Evolutionary conservation across 2,329 filamentous ascomycete genomes (phyloP), one percentile per base, ranked within the genome.

Genomic region (Lachnellula subtilissima): DNA sequence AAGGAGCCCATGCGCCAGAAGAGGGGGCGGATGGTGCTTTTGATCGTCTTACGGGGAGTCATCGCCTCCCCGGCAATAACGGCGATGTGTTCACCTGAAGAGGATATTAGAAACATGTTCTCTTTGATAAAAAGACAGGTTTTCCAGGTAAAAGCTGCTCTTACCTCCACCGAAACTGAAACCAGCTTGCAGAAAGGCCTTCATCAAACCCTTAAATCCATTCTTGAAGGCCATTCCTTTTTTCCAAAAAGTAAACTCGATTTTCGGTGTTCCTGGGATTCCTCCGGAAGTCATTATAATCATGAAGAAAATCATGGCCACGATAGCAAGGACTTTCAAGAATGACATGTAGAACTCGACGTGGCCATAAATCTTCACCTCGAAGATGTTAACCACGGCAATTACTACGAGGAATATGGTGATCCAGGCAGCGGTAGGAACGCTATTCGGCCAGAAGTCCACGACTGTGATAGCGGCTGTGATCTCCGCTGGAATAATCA

Each of bases 151-250:
- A 12, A 23, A 23, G n/a, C 4, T 23, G n/a, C 5, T 15, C 60
- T 45, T 84, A 62, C 83, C 82, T 46, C 78, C 75, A 67, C 83
- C 85, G 54, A 11, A 73, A 69, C 81, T 75, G 62, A 85, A 85
- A 5, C 81, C 80, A 17, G 82, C 81, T 37, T 81, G 85, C 54
- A 84, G 80, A 62, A 85, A 84, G 43, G 84, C 80, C 59, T 76
- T 75, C 69, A 81, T 84, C 61, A 85, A 77, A 42, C 82, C 82
- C 69, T 83, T 80, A 73, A 86, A 84, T 5, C 82, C 82, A 64
- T 84, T 74, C 49, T 66, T 63, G 69, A 79, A 78, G 1, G 81
- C 79, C 2, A 80, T 80, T 0, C 79, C 79, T 39, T 81, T 72
- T 59, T 76, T 72, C 81, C 82, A 85, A 71, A 80, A 83, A 28